A percentile compares a stretch with the other conserved stretches of the same genome.
phyloP scores from a whole-genome alignment of 768 basidiomycete species.

The Artomyces pyxidatus region DNA sequence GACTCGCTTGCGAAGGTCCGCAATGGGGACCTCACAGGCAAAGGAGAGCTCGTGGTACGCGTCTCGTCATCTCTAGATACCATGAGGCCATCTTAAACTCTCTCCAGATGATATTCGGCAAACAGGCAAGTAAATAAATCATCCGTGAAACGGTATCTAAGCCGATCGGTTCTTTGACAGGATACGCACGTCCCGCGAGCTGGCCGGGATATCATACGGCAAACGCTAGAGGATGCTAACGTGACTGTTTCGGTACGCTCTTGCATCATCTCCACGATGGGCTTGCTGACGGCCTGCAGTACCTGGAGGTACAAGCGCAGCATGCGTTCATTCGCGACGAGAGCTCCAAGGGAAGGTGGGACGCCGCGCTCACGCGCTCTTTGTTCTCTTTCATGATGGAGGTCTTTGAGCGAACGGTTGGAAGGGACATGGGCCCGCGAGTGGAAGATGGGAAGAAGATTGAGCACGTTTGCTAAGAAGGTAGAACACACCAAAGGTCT shows the following conservation, averaged over 20 bases:
- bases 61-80: too few species aligned
- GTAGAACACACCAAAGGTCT: not conserved
- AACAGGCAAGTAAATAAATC: slow-evolving; percentile 51
- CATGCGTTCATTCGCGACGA: slow-evolving; percentile 96
- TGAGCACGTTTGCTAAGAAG: slow-evolving; percentile 70
- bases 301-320: slow-evolving; percentile 93
- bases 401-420: slow-evolving; percentile 84
- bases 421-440: slow-evolving; percentile 73
- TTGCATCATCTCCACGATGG: not conserved
- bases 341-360: slow-evolving; percentile 90
- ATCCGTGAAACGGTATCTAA: not conserved
- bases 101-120: slow-evolving; percentile 86
- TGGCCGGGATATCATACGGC: slow-evolving; percentile 80
- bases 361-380: slow-evolving; percentile 79
- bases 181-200: slow-evolving; percentile 90
- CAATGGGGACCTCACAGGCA: slow-evolving; percentile 67
- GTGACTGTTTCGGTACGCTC: slow-evolving; percentile 59
- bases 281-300: slow-evolving; percentile 34
- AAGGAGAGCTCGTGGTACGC: slow-evolving; percentile 78
- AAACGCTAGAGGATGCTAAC: slow-evolving; percentile 72
- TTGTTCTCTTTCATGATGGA: slow-evolving; percentile 87
- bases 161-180: slow-evolving; percentile 25
- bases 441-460: slow-evolving; percentile 36
- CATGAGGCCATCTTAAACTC: too few species aligned
- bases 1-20: slow-evolving; percentile 69